Evolutionary conservation across 2,329 filamentous ascomycete species (phyloP), one percentile per base, ranked within the genome.

Genomic region (Cryphonectria nitschkei): DNA sequence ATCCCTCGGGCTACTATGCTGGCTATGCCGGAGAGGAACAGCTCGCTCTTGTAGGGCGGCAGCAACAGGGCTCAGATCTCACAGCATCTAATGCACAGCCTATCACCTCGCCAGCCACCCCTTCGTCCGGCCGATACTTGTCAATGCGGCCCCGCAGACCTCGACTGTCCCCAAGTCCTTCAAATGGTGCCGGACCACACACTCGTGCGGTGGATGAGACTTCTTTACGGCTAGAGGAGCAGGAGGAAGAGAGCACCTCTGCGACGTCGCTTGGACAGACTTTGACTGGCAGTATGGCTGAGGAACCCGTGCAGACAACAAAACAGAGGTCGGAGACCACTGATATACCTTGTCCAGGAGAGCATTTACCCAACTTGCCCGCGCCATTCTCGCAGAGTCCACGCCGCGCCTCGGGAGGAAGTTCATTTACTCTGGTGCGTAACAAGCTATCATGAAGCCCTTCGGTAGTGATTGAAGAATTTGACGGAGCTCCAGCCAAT

Each of bases 401-500:
- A 50, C 67, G 69, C 32, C 26, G 22, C 5, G 32, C 37, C 43
- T 60, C 69, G 3, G 37, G 56, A 34, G 66, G 63, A 50, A 58
- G 32, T 11, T 37, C 46, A 29, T 67, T 65, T 34, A 71, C 65
- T 9, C n/a, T 73, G 56, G 71, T 73, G 46, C 50, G 71, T 66
- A 52, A 56, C 22, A 46, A 39, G 58, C 32, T 26, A 9, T 52
- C 41, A 58, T 6, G 46, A 9, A 32, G 56, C 9, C 46, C 13
- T 14, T 34, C 14, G 22, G 46, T 7, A 52, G 41, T 26, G 11
- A 13, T 5, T 9, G 37, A n/a, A n/a, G 34, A 32, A 39, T 29
- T 63, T 73, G 32, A 73, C 71, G 8, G 32, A 11, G 3, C 50
- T 26, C 54, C 52, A 73, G 71, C 63, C 63, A 34, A 67, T 73